A percentile compares a stretch with the other conserved stretches of the same genome.
phyloP scores from a whole-genome alignment of 129 eudicot genomes.

The Apium graveolens region DNA sequence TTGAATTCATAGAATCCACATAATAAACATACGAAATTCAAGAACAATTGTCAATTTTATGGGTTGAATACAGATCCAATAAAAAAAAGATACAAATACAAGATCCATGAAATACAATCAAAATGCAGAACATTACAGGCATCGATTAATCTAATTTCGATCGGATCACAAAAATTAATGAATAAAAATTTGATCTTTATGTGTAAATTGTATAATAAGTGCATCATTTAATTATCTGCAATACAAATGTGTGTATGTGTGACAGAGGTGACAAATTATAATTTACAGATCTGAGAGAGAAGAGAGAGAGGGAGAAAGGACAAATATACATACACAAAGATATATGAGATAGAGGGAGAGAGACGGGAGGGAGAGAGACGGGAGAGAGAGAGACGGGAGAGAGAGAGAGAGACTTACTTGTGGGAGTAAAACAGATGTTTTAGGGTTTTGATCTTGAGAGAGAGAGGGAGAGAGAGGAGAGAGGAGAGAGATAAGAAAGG shows the following conservation, averaged over 20 bases:
- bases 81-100: not conserved
- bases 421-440: constrained; percentile 11
- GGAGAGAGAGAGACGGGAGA: too few species aligned
- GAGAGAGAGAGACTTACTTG: constrained; percentile 1
- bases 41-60: not conserved
- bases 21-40: not conserved
- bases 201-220: not conserved
- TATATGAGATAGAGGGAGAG: not conserved
- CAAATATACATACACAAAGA: not conserved
- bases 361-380: not conserved
- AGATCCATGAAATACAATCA: not conserved
- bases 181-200: not conserved
- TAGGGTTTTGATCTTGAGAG: constrained; percentile 7
- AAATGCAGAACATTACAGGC: not conserved
- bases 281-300: not conserved
- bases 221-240: not conserved
- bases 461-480: not conserved
- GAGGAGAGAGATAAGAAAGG: not conserved
- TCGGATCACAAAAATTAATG: not conserved
- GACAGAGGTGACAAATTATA: not conserved
- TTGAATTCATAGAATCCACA: not conserved
- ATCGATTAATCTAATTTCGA: not conserved
- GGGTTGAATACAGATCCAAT: not conserved
- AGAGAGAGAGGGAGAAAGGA: not conserved
- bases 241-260: not conserved